Percentiles rank a stretch among this genome's conserved stretches.
phyloP scores from a whole-genome alignment of 345 rosid genomes.

The Ceriops tagal region DNA sequence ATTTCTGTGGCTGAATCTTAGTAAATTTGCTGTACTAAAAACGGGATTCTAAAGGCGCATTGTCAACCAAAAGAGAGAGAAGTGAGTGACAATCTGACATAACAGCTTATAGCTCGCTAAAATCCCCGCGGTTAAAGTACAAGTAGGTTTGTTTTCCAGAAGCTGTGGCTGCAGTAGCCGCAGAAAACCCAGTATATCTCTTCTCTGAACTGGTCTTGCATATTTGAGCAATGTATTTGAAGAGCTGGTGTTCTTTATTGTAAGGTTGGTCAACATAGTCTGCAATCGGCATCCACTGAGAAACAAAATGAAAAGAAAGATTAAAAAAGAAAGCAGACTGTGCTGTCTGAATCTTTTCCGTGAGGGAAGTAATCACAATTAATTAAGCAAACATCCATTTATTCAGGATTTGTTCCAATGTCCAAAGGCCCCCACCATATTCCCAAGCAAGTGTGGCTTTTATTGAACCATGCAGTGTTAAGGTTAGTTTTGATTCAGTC shows the following conservation, averaged over 20 bases:
- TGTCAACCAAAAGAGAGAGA: not conserved
- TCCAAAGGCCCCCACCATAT: too few species aligned
- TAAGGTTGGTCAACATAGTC: constrained; percentile 65
- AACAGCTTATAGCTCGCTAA: constrained; percentile 6
- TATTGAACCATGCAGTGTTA: too few species aligned
- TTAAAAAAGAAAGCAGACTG: not conserved
- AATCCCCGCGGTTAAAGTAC: constrained; percentile 44
- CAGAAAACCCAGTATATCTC: constrained; percentile 49
- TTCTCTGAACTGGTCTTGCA: constrained; percentile 45
- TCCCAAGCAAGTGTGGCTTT: too few species aligned
- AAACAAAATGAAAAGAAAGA: not conserved
- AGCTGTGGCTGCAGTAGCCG: constrained; percentile 35
- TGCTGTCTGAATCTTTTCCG: too few species aligned
- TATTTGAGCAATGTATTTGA: constrained; percentile 49
- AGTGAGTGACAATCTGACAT: not conserved
- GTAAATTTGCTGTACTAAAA: too few species aligned
- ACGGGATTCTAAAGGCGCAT: too few species aligned
- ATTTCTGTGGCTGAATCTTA: too few species aligned
- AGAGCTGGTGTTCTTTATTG: constrained; percentile 35
- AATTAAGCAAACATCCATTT: too few species aligned
- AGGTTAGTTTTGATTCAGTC: too few species aligned
- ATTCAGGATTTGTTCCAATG: too few species aligned
- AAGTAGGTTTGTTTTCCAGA: constrained; percentile 45
- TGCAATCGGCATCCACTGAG: constrained; percentile 68
- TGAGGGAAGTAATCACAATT: too few species aligned